Evolutionary conservation across 495 filamentous ascomycete genomes (phyloP), one percentile per base, ranked within the genome.

Genomic region (Gamarada debralockiae): DNA sequence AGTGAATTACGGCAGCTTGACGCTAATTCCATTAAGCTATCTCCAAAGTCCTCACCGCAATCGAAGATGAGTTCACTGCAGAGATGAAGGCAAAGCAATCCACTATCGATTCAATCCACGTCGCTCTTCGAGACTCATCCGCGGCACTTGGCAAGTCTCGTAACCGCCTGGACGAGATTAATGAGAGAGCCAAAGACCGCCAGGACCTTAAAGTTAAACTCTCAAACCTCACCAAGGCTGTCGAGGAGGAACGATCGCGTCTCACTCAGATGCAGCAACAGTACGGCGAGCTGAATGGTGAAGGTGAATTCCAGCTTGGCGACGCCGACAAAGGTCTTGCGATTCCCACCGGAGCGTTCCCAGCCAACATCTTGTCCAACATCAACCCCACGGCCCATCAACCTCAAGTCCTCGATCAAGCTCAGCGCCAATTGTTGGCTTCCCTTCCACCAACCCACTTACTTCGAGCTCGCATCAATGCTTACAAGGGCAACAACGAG

Each of bases 1-100:
- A 4, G n/a, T 29, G 1, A 47, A 20, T 18, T 15, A 4, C 10
- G 14, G 12, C 6, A 13, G 1, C n/a, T 47, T n/a, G 12, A 14
- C 40, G 48, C 56, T 63, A 52, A 59, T 45, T 13, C 38, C 29
- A 48, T 49, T 8, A 21, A 92, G 87, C 87, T 17, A 85, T 87
- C 55, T 77, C 81, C 24, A 80, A 86, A 47, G 77, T 95, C 53
- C 78, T 98, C 12, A 78, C 79, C 8, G 80, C 85, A 43, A 85
- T 89, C 21, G 81, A 89, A 34, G 73, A 79, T 20, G 81, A 87
- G 34, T 88, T 96, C 64, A 82, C 86, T 18, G 72, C 77, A n/a
- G 85, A 86, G 53, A 72, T 95, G 25, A 83, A 80, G 31, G 75
- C 81, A 37, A 96, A 95, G 59, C 92, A 97, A 72, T 80, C 86